A percentile compares a stretch with the other conserved stretches of the same genome.
Evolutionary conservation across 768 basidiomycete species (phyloP).

Genomic region (Pleurotus giganteus): DNA sequence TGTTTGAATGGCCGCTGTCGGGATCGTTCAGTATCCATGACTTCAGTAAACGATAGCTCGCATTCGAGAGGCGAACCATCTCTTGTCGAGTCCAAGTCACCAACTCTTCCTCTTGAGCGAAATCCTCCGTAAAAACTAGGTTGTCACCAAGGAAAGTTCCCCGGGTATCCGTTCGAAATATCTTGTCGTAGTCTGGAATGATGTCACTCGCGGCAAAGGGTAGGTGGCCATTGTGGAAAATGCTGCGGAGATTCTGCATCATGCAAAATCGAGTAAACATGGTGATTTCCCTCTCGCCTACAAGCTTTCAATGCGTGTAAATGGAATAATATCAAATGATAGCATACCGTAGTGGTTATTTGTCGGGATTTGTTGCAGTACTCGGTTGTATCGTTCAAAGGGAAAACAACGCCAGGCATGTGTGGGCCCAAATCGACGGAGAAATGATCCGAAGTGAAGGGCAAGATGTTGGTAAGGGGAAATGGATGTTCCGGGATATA

Average conservation of each 20-base stretch:
- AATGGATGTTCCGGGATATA: slow-evolving; percentile 28
- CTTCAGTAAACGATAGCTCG: no score
- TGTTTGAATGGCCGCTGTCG: no score
- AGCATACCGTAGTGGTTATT: slow-evolving; percentile 31
- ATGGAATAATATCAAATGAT: background rate
- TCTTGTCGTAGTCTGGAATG: no score
- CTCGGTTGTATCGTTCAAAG: no score
- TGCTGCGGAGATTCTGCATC: slow-evolving; percentile 18
- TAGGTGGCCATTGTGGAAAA: slow-evolving; percentile 9
- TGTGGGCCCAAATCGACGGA: slow-evolving; percentile 32
- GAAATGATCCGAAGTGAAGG: slow-evolving; percentile 30
- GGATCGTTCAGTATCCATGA: no score
- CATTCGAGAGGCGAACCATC: no score
- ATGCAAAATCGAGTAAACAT: slow-evolving; percentile 22
- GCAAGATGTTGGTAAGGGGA: slow-evolving; percentile 38
- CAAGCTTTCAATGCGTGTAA: background rate
- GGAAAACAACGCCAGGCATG: slow-evolving; percentile 35
- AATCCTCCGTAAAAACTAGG: no score
- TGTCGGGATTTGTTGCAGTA: slow-evolving; percentile 26
- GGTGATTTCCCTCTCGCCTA: slow-evolving; percentile 28
- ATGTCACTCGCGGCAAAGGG: no score
- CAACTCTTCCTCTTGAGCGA: no score
- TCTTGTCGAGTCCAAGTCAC: no score
- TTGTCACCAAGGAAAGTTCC: no score
- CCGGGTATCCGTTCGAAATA: no score